Evolutionary conservation across 2,329 filamentous ascomycete genomes (phyloP).

Genomic region (Sordariomycetes sp.): DNA sequence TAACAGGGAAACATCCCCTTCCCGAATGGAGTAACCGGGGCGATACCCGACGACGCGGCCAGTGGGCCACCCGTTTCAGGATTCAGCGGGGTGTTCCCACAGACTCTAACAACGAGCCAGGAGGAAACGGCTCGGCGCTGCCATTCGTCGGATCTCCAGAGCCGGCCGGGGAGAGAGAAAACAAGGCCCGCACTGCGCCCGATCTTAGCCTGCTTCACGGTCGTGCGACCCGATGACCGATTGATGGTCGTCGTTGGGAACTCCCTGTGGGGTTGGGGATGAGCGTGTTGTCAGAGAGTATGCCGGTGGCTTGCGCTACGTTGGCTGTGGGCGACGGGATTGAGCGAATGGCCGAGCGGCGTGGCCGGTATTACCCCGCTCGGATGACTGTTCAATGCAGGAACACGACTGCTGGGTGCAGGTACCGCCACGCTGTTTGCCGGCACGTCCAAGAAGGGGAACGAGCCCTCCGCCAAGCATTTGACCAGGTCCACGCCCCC

Average conservation of each 20-base stretch:
- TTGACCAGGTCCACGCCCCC: neutral
- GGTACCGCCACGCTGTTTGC: neutral
- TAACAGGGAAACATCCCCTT: neutral
- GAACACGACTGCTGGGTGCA: neutral
- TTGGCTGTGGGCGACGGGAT: neutral
- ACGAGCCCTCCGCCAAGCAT: neutral
- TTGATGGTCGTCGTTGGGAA: no score
- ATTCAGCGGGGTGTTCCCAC: neutral
- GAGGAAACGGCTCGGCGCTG: neutral
- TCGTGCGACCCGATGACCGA: no score
- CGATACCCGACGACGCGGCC: neutral
- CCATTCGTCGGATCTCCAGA: neutral
- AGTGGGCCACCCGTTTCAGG: neutral
- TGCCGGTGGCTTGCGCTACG: neutral
- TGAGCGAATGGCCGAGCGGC: neutral
- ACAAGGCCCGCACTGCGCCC: neutral
- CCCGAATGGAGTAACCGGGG: neutral
- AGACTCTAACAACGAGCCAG: neutral
- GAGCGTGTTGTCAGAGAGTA: neutral
- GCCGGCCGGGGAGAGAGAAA: neutral
- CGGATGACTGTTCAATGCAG: neutral
- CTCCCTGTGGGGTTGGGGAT: neutral
- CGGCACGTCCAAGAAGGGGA: neutral
- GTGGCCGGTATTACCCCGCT: neutral
- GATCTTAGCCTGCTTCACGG: neutral